A percentile compares a stretch with the other conserved stretches of the same genome.
Conservation (phyloP, 106 monocot species). For the Acanthochlamys bracteata region DNA sequence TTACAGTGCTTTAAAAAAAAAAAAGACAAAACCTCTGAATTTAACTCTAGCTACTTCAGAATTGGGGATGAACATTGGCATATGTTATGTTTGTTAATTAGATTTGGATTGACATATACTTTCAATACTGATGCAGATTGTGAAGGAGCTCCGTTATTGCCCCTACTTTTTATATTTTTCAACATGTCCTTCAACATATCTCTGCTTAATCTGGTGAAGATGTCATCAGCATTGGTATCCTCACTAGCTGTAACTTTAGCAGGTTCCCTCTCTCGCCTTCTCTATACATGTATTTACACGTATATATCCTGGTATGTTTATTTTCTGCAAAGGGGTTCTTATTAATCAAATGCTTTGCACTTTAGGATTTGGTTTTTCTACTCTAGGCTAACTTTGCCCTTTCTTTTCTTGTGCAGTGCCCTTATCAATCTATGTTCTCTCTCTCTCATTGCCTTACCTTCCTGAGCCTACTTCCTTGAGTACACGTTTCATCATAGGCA, state of each 20-base stretch:
- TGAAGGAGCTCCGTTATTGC: conserved; percentile 84
- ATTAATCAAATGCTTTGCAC: no score
- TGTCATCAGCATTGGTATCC: conserved; percentile 85
- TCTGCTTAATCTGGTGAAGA: conserved; percentile 81
- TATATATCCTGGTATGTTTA: no score
- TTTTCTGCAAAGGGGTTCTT: no score
- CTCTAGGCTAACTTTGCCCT: no score
- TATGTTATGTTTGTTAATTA: neutral
- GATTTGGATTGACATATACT: neutral
- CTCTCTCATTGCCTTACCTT: conserved; percentile 73
- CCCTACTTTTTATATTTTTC: conserved; percentile 59
- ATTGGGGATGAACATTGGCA: no score
- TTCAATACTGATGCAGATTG: conserved; percentile 44
- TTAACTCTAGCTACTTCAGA: no score
- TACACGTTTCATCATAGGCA: conserved; percentile 54
- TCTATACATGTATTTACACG: no score
- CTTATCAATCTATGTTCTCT: conserved; percentile 67
- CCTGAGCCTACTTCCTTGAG: conserved; percentile 54
- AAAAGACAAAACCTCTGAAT: no score
- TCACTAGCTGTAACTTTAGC: conserved; percentile 69
- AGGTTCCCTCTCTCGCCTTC: conserved; percentile 33
- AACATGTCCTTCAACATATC: conserved; percentile 97
- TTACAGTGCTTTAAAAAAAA: no score
- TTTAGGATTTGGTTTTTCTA: conserved; percentile 11
- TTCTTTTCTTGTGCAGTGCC: no score